Evolutionary conservation across 2,329 filamentous ascomycete species (phyloP), one percentile per base, ranked within the genome.

Genomic region (Aspergillus amoenus): DNA sequence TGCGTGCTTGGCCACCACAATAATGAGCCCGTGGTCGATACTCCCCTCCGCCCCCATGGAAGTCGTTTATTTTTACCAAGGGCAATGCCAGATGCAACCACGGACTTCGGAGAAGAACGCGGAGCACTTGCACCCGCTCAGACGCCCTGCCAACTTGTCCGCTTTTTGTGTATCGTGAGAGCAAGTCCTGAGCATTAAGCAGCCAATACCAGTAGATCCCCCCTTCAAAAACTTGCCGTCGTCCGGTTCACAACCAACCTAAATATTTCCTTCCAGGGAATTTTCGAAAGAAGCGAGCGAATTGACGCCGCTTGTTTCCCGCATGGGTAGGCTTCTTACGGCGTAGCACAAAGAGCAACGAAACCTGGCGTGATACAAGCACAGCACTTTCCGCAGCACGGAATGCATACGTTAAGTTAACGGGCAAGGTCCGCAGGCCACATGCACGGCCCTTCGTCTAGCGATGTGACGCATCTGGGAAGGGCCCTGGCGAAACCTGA

Each of bases 381-480:
- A 21, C 18, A 12, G 24, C 24, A 18, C 34, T 21, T 21, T 17
- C 24, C 17, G 34, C 34, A 50, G 47, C 40, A 27, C 47, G 41
- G 40, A 22, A 40, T 41, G 37, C 47, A 21, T 42, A 7, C 45
- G 41, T 55, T 30, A 27, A 27, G 7, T 27, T 27, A 11, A 55
- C 52, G 41, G 47, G 18, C 40, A 24, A 15, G 27, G 15, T 51
- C 54, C 41, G 54, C 47, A n/a, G 41, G 41, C 53, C 53, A 51
- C 53, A 51, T 56, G 47, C 47, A 41, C 43, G 44, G 47, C 34
- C 9, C 27, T 30, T 30, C 1, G 27, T 30, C 27, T 30, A 41
- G 40, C 39, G 37, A 39, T 53, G 51, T 45, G 43, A 45, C 43
- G 8, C 27, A 30, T 30, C 9, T 30, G 4, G 27, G 27, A 24